Conservation (phyloP, 1,284 basidiomycete species). For the Rhodotorula mucilaginosa region DNA sequence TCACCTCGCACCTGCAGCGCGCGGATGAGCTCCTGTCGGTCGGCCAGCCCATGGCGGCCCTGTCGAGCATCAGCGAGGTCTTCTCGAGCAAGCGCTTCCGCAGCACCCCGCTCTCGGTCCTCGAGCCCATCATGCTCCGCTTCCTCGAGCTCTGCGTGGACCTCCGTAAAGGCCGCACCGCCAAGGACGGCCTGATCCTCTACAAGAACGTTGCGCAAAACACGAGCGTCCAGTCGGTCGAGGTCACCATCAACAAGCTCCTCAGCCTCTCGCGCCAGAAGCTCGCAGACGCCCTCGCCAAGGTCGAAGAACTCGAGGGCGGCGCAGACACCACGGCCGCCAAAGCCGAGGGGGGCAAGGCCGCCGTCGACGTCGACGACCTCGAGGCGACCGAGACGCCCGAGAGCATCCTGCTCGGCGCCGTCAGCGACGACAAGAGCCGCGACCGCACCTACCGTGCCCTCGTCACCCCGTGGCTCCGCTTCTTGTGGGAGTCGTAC, state of each 20-base stretch:
- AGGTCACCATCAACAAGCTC: constrained; percentile 86
- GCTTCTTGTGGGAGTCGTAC: constrained; percentile 98
- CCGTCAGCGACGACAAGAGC: constrained; percentile 85
- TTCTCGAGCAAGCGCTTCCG: constrained; percentile 92
- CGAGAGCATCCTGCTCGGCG: constrained; percentile 81
- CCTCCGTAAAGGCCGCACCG: constrained; percentile 87
- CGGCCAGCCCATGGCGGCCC: constrained; percentile 80
- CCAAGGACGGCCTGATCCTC: constrained; percentile 79
- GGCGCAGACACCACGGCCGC: constrained; percentile 39
- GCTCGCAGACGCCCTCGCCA: constrained; percentile 69
- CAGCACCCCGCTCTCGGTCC: constrained; percentile 78
- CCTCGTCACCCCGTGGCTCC: constrained; percentile 94
- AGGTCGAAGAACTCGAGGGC: constrained; percentile 82
- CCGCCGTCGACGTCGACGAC: constrained; percentile 50
- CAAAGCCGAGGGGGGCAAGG: constrained; percentile 25
- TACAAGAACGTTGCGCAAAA: constrained; percentile 91
- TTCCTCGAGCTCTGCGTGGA: constrained; percentile 91
- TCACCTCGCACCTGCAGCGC: constrained; percentile 10
- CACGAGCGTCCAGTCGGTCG: constrained; percentile 84
- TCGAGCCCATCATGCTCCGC: constrained; percentile 90
- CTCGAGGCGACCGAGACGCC: constrained; percentile 73
- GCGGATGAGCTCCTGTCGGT: constrained; percentile 88
- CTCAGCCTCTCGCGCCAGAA: constrained; percentile 83
- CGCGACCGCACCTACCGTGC: constrained; percentile 94
- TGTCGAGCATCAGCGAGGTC: constrained; percentile 86